Evolutionary conservation across 495 filamentous ascomycete species (phyloP), one percentile per base, ranked within the genome.

Genomic region (Aspergillus nidulans): DNA sequence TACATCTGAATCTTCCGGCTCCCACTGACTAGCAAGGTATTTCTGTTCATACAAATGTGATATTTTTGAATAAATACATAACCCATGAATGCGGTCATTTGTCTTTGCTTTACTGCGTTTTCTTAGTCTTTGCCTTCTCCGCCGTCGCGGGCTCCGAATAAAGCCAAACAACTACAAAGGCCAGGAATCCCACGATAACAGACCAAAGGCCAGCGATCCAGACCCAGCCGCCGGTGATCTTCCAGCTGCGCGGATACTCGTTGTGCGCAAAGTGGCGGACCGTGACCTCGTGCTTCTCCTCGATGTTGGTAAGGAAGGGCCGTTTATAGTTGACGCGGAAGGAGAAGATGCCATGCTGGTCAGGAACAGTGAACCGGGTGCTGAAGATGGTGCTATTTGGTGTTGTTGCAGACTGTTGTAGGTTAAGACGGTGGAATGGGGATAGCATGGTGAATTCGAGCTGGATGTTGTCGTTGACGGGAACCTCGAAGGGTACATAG

Each of bases 371-470:
- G 76, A 97, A 96, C 19, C 80, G 77, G 6, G 83, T 76, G 59
- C 82, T 81, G 78, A 85, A 98, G 30, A 87, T 78, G 30, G 89
- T 86, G 61, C 83, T 83, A 63, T 87, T 88, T 30, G 77, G 61
- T 0, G 86, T 88, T 13, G 73, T 76, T 47, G 63, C 62, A 16
- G 74, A 71, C 15, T 85, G 87, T 23, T 66, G 43, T 6, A 98
- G 85, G 55, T 81, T 69, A 19, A 97, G 80, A n/a, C 95, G 92
- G 75, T 97, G 88, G 84, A 95, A 97, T 59, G 95, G 94, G 6
- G 92, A 96, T 13, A 98, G 87, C 94, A 98, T 98, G 73, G 84
- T 91, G 78, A 96, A 95, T 72, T 98, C 94, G 53, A 98, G 88
- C 67, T 98, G 94, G 13, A 97, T 67, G 24, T 71, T 76, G 66